Evolutionary conservation across 1,284 basidiomycete genomes (phyloP).

Genomic region (Puccinia triticina): DNA sequence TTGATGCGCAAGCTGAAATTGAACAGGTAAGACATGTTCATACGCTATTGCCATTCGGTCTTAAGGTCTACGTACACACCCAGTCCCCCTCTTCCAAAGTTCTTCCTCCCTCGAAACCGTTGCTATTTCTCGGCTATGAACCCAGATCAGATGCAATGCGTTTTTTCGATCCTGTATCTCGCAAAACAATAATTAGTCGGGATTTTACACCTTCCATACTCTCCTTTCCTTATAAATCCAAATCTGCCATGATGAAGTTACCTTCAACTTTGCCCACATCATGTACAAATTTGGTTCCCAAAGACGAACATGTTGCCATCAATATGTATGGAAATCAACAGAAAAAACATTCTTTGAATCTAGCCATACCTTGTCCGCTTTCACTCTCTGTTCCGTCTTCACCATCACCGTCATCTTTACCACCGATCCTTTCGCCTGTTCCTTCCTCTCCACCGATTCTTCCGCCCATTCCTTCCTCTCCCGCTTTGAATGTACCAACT

Average conservation of each 20-base stretch:
- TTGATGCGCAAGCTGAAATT: not conserved
- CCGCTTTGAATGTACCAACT: too few species aligned
- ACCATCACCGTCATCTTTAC: not conserved
- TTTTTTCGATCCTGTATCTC: not conserved
- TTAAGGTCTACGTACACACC: constrained; percentile 12
- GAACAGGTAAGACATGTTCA: too few species aligned
- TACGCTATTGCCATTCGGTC: not conserved
- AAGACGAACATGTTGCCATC: not conserved
- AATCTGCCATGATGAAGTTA: too few species aligned
- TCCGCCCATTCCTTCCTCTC: too few species aligned
- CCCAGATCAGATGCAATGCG: too few species aligned
- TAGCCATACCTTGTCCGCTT: too few species aligned
- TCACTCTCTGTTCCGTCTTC: too few species aligned
- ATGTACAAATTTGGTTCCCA: not conserved
- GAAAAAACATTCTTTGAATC: not conserved
- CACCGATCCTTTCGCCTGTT: too few species aligned
- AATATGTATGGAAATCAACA: not conserved
- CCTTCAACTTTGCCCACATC: too few species aligned
- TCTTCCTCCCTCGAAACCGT: not conserved
- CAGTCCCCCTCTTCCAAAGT: not conserved
- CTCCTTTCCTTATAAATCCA: not conserved
- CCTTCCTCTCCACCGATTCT: too few species aligned
- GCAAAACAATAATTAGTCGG: constrained; percentile 14
- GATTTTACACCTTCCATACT: not conserved
- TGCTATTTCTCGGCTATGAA: constrained; percentile 18